Conservation (phyloP, 768 basidiomycete species). For the Phallus indusiatus region DNA sequence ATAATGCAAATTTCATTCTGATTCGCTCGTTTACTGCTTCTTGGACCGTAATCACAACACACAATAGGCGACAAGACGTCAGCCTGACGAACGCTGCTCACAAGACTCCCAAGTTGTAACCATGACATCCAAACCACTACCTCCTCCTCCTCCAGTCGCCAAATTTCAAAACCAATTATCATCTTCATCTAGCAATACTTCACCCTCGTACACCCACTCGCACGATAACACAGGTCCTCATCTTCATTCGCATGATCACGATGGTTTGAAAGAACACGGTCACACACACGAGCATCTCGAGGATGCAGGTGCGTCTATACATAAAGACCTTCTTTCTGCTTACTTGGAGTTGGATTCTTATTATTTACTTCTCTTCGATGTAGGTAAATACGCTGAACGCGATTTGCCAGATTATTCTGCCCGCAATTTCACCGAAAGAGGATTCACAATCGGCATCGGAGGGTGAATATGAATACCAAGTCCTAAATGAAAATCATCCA, state of each 20-base stretch:
- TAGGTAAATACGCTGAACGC: conserved; percentile 87
- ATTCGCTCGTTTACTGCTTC: too few species aligned
- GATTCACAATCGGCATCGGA: conserved; percentile 96
- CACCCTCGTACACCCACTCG: conserved; percentile 33
- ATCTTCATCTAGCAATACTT: conserved; percentile 19
- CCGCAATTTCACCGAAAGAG: conserved; percentile 85
- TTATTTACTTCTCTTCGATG: neutral
- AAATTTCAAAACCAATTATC: conserved; percentile 68
- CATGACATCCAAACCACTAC: conserved; percentile 1
- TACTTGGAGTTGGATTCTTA: neutral
- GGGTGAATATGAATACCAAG: conserved; percentile 67
- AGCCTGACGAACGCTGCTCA: too few species aligned
- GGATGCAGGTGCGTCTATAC: conserved; percentile 74
- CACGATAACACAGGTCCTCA: conserved; percentile 36
- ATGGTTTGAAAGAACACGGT: conserved; percentile 59
- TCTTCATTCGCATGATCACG: conserved; percentile 43
- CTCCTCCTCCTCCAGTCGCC: conserved; percentile 17
- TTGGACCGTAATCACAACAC: too few species aligned
- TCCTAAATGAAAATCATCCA: neutral
- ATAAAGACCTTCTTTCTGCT: neutral
- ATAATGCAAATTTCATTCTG: too few species aligned
- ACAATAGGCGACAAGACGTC: too few species aligned
- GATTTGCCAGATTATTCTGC: conserved; percentile 82
- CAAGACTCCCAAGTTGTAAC: too few species aligned
- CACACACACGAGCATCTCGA: conserved; percentile 94